These are phyloP conservation scores for Globisporangium paroecandrum DNA, from an alignment of 352 stramenopile genomes.

Conservation along the genomic window DNA sequence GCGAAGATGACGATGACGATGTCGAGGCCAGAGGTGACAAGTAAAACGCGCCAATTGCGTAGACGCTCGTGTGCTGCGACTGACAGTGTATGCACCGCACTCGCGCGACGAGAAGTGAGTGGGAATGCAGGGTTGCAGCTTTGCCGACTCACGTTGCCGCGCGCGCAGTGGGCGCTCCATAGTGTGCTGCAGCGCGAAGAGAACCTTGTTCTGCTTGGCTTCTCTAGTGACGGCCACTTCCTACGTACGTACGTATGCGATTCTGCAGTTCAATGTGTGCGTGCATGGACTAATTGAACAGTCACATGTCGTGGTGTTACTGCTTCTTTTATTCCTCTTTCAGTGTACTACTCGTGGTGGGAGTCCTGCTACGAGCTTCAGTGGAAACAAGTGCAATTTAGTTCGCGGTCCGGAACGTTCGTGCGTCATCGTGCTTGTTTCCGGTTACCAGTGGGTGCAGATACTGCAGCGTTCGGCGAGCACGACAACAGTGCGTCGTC, in stretches of 20 bases:
- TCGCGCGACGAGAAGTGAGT: constrained; percentile 9
- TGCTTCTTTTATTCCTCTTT: neutral
- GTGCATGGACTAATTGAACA: no score
- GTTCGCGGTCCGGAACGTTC: neutral
- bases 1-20: neutral
- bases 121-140: neutral
- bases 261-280: neutral
- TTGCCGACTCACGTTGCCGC: constrained; percentile 3
- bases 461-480: neutral
- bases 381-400: constrained; percentile 40
- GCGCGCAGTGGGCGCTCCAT: constrained; percentile 15
- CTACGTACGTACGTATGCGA: constrained; percentile 34
- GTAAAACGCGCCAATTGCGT: neutral
- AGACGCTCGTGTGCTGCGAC: neutral
- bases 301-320: neutral
- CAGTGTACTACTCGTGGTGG: constrained; percentile 53
- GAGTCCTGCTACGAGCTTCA: constrained; percentile 38
- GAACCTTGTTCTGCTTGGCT: constrained; percentile 53
- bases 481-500: constrained; percentile 4
- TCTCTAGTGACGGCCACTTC: constrained; percentile 63
- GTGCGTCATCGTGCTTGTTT: neutral
- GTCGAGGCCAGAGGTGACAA: neutral
- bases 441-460: constrained; percentile 3
- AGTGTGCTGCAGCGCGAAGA: constrained; percentile 45
- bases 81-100: neutral